Conservation (phyloP, 257 asterid genomes). For the Osmanthus fragrans region DNA sequence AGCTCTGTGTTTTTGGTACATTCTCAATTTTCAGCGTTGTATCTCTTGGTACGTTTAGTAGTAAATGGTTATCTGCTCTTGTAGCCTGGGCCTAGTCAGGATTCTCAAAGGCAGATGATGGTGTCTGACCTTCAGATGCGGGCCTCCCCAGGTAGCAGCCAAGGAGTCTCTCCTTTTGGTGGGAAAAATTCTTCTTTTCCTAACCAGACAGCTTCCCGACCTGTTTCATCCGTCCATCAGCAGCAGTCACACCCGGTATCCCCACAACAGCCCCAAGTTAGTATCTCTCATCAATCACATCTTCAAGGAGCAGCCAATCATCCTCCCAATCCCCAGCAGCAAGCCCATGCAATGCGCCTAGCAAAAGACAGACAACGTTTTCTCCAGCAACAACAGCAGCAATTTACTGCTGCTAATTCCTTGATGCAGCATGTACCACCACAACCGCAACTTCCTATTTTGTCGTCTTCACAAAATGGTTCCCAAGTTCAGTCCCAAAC, state of each 20-base stretch:
- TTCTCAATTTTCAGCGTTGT: slow-evolving; percentile 23
- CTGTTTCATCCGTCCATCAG: slow-evolving; percentile 45
- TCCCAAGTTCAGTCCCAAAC: background rate
- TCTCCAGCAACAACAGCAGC: slow-evolving; percentile 1
- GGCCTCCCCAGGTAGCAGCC: slow-evolving; percentile 44
- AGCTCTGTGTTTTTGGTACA: slow-evolving; percentile 3
- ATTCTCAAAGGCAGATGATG: slow-evolving; percentile 66
- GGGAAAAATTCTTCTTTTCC: slow-evolving; percentile 39
- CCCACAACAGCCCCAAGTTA: slow-evolving; percentile 41
- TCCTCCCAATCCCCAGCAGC: slow-evolving; percentile 2
- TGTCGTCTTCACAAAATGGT: background rate
- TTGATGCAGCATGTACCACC: background rate
- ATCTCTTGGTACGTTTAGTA: background rate
- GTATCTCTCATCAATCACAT: slow-evolving; percentile 39
- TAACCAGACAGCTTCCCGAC: slow-evolving; percentile 42
- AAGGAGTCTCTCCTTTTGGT: slow-evolving; percentile 39
- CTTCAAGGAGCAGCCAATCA: slow-evolving; percentile 8
- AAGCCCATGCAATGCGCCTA: background rate
- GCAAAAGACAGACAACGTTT: background rate
- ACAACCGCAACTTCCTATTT: background rate
- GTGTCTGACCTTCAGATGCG: slow-evolving; percentile 67
- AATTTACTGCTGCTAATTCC: slow-evolving; percentile 1
- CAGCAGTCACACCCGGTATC: slow-evolving; percentile 43
- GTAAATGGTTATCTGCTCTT: slow-evolving; percentile 17
- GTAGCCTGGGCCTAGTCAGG: slow-evolving; percentile 67